Base-by-base conservation (phyloP, 179 eudicot species). In the Carnegiea gigantea region DNA sequence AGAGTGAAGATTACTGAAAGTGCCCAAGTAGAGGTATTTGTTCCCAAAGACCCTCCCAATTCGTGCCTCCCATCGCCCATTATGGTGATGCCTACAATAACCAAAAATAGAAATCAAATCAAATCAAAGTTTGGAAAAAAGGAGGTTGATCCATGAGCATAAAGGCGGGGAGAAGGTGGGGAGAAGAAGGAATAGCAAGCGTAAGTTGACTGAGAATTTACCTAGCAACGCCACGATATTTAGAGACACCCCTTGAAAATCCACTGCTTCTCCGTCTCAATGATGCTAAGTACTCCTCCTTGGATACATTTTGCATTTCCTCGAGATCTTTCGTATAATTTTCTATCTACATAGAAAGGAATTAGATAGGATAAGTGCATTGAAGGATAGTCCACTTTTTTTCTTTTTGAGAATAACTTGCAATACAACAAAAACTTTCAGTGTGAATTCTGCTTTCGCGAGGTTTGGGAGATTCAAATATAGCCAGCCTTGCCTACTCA, bases 221-320 rank as follows among this genome's bases (percentile, higher is more conserved):
- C 99, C 95, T 92, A 71, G 98, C 98, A 30, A 95, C 98, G 2
- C 99, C 99, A 11, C 99, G 93, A 77, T 94, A 95, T 83, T 95
- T 92, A 0, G 99, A 95, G 74, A 90, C 97, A 14, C 99, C 99
- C 81, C 98, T 86, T 0, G 99, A 91, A 82, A 95, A 95, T 64
- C 99, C 99, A 51, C 92, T 92, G 82, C 99, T 95, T 76, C 85
- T 83, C 24, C 99, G 84, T 83, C 96, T 78, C 68, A 95, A 82
- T 0, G 97, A 89, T 7, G 99, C 99, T 77, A 95, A 83, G 82
- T 92, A 92, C 79, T 94, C 99, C 74, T 93, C 97, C 84, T 88
- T 95, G 2, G 94, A 82, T 43, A 84, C 80, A 71, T 86, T 92
- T 77, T 89, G 88, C 99, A 95, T 95, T 73, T 90, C 93, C 77